phyloP scores from a whole-genome alignment of 148 eudicot genomes.

The Dianthus caryophyllus region DNA sequence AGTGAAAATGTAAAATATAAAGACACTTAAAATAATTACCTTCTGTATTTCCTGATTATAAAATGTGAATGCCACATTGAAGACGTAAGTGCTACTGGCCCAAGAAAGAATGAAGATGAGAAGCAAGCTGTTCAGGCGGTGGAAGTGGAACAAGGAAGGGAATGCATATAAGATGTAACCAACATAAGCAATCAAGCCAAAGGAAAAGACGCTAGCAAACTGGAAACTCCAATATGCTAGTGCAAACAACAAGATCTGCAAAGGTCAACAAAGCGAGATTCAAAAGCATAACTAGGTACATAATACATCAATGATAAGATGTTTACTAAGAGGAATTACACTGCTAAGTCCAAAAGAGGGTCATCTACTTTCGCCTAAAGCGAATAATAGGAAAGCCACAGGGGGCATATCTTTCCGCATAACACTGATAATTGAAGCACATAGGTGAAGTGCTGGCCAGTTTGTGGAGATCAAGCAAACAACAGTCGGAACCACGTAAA shows the following conservation, averaged over 20 bases:
- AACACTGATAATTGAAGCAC: background rate
- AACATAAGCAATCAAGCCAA: slow-evolving; percentile 78
- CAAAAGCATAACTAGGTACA: background rate
- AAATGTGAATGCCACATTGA: slow-evolving; percentile 70
- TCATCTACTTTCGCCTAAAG: too few species aligned
- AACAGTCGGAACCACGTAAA: background rate
- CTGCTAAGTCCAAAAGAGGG: background rate
- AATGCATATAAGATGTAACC: slow-evolving; percentile 67
- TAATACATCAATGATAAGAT: background rate
- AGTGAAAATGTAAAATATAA: background rate
- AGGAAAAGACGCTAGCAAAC: slow-evolving; percentile 82
- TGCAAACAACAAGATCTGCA: slow-evolving; percentile 78
- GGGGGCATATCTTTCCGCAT: background rate
- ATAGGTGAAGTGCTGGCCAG: background rate
- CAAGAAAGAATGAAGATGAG: slow-evolving; percentile 85
- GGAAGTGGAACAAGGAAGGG: slow-evolving; percentile 77
- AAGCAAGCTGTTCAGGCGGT: slow-evolving; percentile 77
- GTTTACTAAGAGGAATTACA: background rate
- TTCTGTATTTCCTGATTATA: slow-evolving; percentile 51
- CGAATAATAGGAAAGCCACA: background rate
- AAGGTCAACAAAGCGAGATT: slow-evolving; percentile 25
- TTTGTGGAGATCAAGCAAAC: background rate
- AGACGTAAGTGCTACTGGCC: slow-evolving; percentile 76
- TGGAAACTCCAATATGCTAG: slow-evolving; percentile 85
- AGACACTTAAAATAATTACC: slow-evolving; percentile 40